These are phyloP conservation scores for Penicillium lagena DNA, from an alignment of 495 filamentous ascomycete genomes.

Conservation along the genomic window DNA sequence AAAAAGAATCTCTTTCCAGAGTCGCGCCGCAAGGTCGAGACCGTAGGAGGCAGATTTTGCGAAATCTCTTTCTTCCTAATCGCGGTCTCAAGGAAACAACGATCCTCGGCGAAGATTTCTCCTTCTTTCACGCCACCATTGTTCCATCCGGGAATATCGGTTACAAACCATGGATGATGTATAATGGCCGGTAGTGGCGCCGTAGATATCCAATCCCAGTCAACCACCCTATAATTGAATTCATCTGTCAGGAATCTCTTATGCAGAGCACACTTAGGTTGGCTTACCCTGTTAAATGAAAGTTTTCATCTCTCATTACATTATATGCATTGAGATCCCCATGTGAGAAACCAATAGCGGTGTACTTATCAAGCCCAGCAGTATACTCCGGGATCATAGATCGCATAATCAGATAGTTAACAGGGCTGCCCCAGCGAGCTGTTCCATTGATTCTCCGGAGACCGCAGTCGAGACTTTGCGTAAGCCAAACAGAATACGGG, in stretches of 20 bases:
- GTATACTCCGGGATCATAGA: conserved; percentile 13
- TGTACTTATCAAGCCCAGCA: conserved; percentile 6
- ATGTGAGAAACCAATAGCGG: conserved; percentile 6
- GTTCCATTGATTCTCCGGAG: conserved; percentile 11
- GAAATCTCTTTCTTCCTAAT: background rate
- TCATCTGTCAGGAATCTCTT: background rate
- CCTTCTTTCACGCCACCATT: conserved; percentile 3
- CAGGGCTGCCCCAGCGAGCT: conserved; percentile 10
- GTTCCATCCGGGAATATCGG: conserved; percentile 7
- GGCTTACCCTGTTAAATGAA: conserved; percentile 12
- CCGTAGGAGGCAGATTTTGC: background rate
- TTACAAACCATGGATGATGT: conserved; percentile 8
- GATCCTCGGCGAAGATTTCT: conserved; percentile 1
- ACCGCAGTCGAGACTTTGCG: conserved; percentile 11
- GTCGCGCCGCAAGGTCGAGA: background rate
- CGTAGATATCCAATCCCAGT: conserved; percentile 7
- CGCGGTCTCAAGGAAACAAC: background rate
- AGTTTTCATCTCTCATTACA: conserved; percentile 15
- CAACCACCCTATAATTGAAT: conserved; percentile 9
- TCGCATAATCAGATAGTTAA: conserved; percentile 15
- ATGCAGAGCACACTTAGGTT: background rate
- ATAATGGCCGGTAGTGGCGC: conserved; percentile 6
- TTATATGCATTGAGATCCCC: conserved; percentile 13
- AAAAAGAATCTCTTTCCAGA: conserved; percentile 6
- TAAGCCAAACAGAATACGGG: conserved; percentile 10